Conservation (phyloP, 2,329 filamentous ascomycete genomes). For the Talaromyces sp. region DNA sequence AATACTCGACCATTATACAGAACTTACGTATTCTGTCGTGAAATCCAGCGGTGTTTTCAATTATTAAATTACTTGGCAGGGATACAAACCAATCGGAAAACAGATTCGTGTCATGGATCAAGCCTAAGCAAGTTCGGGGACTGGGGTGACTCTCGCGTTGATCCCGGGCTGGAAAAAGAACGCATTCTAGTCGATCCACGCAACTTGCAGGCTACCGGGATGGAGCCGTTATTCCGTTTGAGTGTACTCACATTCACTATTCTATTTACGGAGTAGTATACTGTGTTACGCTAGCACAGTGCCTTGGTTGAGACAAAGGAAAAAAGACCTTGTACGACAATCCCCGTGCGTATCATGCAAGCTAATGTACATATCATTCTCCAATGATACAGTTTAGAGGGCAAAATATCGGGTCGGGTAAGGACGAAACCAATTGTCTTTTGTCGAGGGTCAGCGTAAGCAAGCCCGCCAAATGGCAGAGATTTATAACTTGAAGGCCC, state of each 20-base stretch:
- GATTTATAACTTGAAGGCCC: not conserved
- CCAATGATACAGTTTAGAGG: not conserved
- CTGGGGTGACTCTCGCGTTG: not conserved
- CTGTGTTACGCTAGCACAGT: not conserved
- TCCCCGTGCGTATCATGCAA: not conserved
- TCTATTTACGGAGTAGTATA: no score
- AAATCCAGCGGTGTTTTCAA: slow-evolving; percentile 9
- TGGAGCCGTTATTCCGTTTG: slow-evolving; percentile 2
- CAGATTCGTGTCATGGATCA: not conserved
- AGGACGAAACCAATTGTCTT: not conserved
- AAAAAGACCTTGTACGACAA: slow-evolving; percentile 8
- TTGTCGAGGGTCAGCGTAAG: not conserved
- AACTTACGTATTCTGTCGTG: slow-evolving; percentile 9
- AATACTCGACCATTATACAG: slow-evolving; percentile 10
- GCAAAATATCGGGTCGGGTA: slow-evolving; percentile 3
- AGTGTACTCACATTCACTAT: not conserved
- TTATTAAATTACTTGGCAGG: slow-evolving; percentile 6
- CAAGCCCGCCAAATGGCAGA: not conserved
- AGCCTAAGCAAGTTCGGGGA: not conserved
- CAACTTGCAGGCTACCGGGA: slow-evolving; percentile 2
- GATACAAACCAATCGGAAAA: slow-evolving; percentile 10
- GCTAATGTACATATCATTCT: not conserved
- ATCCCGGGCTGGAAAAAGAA: not conserved
- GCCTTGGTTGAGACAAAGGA: slow-evolving; percentile 4
- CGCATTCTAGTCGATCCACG: not conserved